Percentiles rank a stretch among this genome's conserved stretches.
Evolutionary conservation across 768 basidiomycete species (phyloP).

Genomic region (Lepiota venenata): DNA sequence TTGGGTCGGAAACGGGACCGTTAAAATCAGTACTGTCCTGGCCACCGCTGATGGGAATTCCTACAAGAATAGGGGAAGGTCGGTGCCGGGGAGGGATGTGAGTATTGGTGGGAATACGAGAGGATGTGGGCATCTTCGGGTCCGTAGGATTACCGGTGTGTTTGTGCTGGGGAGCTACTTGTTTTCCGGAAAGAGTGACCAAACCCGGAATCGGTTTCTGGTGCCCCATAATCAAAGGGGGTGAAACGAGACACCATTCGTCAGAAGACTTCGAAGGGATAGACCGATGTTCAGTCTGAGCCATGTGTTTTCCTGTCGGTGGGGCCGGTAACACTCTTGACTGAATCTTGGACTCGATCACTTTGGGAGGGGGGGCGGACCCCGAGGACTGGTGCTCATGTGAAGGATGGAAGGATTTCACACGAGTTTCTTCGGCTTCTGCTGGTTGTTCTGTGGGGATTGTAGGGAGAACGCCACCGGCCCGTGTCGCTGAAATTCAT

Average conservation of each 20-base stretch:
- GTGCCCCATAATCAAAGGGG: background rate
- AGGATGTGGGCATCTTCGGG: background rate
- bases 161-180: background rate
- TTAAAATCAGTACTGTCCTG: background rate
- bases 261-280: conserved; percentile 2
- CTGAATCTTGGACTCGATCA: background rate
- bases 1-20: background rate
- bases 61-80: conserved; percentile 4
- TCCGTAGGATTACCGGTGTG: background rate
- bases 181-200: conserved; percentile 1
- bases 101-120: background rate
- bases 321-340: background rate
- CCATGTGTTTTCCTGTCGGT: conserved; percentile 1
- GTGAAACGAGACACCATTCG: conserved; percentile 3
- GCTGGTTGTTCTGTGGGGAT: background rate
- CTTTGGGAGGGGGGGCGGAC: background rate
- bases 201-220: background rate
- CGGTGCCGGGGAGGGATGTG: background rate
- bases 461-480: background rate
- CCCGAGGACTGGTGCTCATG: background rate
- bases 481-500: conserved; percentile 1
- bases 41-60: background rate
- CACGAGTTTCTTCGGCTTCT: conserved; percentile 1
- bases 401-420: background rate
- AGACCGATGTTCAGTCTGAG: background rate